Base-by-base conservation (phyloP, 108 stramenopile genomes). In the Nitzschia sp. region DNA sequence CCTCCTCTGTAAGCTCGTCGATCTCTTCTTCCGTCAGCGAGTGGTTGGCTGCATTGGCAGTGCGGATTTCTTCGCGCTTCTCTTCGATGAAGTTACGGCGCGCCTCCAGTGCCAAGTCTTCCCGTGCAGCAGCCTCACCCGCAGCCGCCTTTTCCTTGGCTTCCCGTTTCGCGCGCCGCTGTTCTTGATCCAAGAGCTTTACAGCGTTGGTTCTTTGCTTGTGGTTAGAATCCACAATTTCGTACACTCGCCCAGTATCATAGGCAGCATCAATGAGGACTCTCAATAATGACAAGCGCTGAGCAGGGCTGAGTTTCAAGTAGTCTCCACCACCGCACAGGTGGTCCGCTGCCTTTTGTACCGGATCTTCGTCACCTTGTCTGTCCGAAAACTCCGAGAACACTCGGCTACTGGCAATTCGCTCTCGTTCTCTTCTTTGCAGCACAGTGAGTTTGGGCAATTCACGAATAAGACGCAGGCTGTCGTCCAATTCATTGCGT, bases 401-500 rank as follows among this genome's bases (percentile, higher is more conserved):
- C 29, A 88, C 80, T 51, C 92, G 71, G 8, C 57, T 69, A 17
- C 80, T 57, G 6, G 87, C 79, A 21, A 71, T 64, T 41, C 46
- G 12, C 71, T 93, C 92, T 62, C 92, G 77, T 53, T 80, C 77
- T 65, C 86, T 57, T 17, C 92, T 79, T 64, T 91, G 81, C 29
- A 75, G 71, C n/a, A 91, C 72, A 37, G 85, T 79, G 50, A 91
- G 71, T 22, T 82, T 86, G 7, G 70, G 60, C 5, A 89, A 71
- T 37, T 90, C 81, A 50, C 84, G 66, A 26, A 75, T 80, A 46
- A 72, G 77, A 17, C 92, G 84, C 21, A 93, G 68, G 46, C 71
- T 75, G 63, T 93, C 92, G 52, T 93, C 92, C 24, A 93, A 86
- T 70, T 90, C 86, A 50, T 93, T 93, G 41, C 89, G 70, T 59